Evolutionary conservation across 2,329 filamentous ascomycete genomes (phyloP), one percentile per base, ranked within the genome.

Genomic region (Fusarium sp.): DNA sequence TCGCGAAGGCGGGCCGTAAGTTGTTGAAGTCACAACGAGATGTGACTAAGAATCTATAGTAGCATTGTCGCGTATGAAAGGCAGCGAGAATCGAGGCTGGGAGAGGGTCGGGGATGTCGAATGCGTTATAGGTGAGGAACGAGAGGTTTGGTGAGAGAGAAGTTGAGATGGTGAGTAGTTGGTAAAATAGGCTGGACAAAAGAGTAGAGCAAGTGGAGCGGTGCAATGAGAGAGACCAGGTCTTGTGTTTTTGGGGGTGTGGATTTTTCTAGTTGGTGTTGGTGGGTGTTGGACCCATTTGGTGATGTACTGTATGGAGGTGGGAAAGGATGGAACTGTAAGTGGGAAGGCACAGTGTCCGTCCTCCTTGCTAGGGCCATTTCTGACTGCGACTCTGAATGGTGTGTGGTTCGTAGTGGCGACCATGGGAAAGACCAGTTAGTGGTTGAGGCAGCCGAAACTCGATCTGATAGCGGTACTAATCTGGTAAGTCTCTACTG

Each of bases 241-340:
- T 74, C 66, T 67, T 72, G 62, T 71, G 62, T 71, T 70, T 73
- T 72, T 63, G 57, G 63, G 69, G 67, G 69, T 45, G 64, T 60
- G 69, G 66, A 60, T 48, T 64, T 49, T 60, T 67, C 67, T 67
- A 69, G 69, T 55, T 71, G 67, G 63, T 72, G 46, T 56, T 56
- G 56, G 66, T 42, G 47, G 56, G 66, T 42, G 47, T 41, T 45
- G 48, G 48, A 23, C 23, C 67, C 55, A 65, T 68, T 72, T 60
- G 66, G 60, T 69, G 71, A 69, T 73, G 71, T 11, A 70, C 66
- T 73, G 71, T 11, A 70, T 67, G 59, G 58, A 71, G 71, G 71
- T 73, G 71, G 71, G 31, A 17, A 63, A 21, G 53, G 10, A 9
- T 56, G 58, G 50, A 50, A 63, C 50, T 58, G 58, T 31, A 43